Base-by-base conservation (phyloP, 2,329 filamentous ascomycete genomes). In the Fusarium camptoceras region DNA sequence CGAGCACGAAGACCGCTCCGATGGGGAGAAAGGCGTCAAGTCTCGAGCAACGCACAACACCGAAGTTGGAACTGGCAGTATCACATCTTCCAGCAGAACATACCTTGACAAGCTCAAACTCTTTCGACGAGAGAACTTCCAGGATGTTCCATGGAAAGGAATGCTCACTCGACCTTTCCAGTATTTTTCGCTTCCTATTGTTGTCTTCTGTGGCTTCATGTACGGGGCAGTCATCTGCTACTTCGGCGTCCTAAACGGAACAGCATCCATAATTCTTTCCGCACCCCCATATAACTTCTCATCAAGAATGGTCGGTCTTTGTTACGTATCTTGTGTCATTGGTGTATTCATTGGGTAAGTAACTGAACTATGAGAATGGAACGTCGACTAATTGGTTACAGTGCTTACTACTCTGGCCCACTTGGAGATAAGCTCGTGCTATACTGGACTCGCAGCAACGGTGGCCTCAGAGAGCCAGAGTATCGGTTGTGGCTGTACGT, bases 151-250 rank as follows among this genome's bases (percentile, higher is more conserved):
- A 22, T 24, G 15, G 14, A 43, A 43, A 15, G 22, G 41, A 10
- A 43, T 43, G 41, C 41, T 43, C 22, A 43, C 22, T 24, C 41
- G 22, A 18, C 22, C 22, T 43, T 43, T 43, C 41, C 5, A 16
- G 41, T 43, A 43, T 11, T 20, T 60, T 24, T 5, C 53, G 31
- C 55, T 44, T 16, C 49, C 56, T 1, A 56, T 28, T 1, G 39
- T 59, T 8, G 49, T 39, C 0, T 59, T 51, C 14, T 39, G 49
- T 9, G 56, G 56, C 5, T 59, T 59, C 16, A 55, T 56, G 22
- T 59, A 55, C 11, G 56, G 56, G 6, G 54, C 55, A 15, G 31
- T 55, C 8, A 18, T 56, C 5, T 55, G 49, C 1, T 59, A 47
- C 37, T 55, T 55, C 25, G 55, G 55, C n/a, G 41, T 59, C 16